phyloP scores from a whole-genome alignment of 106 monocot species.

The Dactylorhiza incarnata region DNA sequence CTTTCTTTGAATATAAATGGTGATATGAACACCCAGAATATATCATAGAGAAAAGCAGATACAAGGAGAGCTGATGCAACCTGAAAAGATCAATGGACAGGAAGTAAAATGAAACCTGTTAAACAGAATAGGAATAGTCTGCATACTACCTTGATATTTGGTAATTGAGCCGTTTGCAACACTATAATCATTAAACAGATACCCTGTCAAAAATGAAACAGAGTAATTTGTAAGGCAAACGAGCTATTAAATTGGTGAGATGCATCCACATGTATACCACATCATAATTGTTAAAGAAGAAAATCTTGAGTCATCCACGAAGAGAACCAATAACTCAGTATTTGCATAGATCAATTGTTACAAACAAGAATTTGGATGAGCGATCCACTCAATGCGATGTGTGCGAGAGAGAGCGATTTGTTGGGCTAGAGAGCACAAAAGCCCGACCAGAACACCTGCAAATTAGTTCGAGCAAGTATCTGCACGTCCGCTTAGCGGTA shows the following conservation, averaged over 20 bases:
- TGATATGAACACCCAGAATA: constrained; percentile 15
- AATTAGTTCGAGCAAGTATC: too few species aligned
- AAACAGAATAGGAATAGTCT: neutral
- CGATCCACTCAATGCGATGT: too few species aligned
- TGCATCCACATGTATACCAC: neutral
- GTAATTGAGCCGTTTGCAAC: constrained; percentile 6
- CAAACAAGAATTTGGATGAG: too few species aligned
- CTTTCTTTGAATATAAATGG: constrained; percentile 12
- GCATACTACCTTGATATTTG: constrained; percentile 13
- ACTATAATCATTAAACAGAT: neutral
- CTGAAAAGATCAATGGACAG: constrained; percentile 1
- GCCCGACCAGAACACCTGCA: too few species aligned
- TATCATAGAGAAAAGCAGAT: constrained; percentile 11
- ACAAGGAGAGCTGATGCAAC: constrained; percentile 10
- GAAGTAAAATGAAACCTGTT: neutral
- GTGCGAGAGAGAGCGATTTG: too few species aligned
- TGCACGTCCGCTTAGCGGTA: too few species aligned
- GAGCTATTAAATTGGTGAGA: neutral
- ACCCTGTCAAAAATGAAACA: neutral
- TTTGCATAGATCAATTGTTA: neutral
- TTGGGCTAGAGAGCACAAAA: too few species aligned
- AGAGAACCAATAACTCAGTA: neutral
- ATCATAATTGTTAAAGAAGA: neutral
- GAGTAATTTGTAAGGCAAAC: constrained; percentile 1
- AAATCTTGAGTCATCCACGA: neutral